These are phyloP conservation scores for Blastocystis sp. DNA, from an alignment of 352 stramenopile genomes.

Conservation along the genomic window DNA sequence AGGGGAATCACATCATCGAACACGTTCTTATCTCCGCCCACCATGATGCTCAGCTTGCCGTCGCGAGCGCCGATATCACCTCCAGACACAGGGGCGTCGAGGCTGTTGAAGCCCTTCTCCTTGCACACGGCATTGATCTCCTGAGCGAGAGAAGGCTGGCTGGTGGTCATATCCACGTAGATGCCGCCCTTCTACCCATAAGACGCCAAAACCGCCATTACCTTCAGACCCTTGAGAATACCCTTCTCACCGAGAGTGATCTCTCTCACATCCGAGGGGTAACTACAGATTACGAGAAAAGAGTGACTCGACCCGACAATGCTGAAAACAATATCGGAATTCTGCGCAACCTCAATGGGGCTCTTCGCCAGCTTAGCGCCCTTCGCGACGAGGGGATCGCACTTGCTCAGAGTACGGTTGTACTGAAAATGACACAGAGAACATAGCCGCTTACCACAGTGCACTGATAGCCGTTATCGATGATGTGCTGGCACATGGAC, in stretches of 20 bases:
- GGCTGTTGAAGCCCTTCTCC: conserved; percentile 61
- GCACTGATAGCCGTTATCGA: conserved; percentile 80
- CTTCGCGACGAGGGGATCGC: conserved; percentile 77
- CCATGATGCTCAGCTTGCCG: conserved; percentile 83
- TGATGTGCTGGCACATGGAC: conserved; percentile 82
- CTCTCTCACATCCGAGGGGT: conserved; percentile 79
- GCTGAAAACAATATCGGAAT: conserved; percentile 83
- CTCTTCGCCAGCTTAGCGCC: conserved; percentile 78
- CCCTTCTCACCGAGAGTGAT: conserved; percentile 69
- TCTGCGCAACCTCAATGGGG: conserved; percentile 78
- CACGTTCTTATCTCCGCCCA: conserved; percentile 80
- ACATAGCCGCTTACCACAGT: conserved; percentile 73
- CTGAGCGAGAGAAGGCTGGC: conserved; percentile 81
- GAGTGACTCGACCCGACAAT: conserved; percentile 77
- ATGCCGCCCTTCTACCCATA: conserved; percentile 78
- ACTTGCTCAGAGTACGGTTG: conserved; percentile 82
- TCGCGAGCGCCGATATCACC: conserved; percentile 83
- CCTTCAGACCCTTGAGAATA: conserved; percentile 65
- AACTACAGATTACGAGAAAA: conserved; percentile 3
- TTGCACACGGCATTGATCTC: conserved; percentile 81
- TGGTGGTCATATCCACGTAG: conserved; percentile 86
- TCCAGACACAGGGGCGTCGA: conserved; percentile 77
- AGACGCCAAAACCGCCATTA: neutral
- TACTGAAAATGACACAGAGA: conserved; percentile 70
- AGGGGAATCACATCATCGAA: conserved; percentile 81